Conservation (phyloP, 345 rosid species). For the Lumnitzera racemosa region DNA sequence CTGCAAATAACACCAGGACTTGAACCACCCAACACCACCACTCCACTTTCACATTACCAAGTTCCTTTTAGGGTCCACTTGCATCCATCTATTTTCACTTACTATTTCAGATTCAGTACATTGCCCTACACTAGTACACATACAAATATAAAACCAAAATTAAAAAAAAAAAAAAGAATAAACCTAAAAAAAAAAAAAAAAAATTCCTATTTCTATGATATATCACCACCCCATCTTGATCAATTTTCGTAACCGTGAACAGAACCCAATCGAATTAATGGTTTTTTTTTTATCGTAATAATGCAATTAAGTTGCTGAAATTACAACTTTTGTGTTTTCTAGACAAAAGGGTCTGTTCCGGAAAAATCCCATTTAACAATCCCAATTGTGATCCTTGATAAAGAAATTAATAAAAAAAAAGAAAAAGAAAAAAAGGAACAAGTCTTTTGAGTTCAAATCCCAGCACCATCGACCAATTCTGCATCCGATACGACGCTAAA, state of each 20-base stretch:
- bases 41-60: no score
- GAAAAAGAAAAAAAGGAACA: conserved; percentile 1
- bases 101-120: no score
- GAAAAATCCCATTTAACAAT: conserved; percentile 3
- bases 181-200: neutral
- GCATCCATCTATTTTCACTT: no score
- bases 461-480: conserved; percentile 5
- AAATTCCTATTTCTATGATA: neutral
- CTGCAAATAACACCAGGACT: no score
- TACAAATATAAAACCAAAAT: neutral
- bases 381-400: neutral
- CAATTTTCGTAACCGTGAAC: no score
- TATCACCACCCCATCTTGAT: neutral
- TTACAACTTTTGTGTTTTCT: no score
- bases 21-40: no score
- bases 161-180: neutral
- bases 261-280: no score
- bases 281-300: no score
- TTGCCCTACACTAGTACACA: conserved; percentile 6
- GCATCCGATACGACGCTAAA: conserved; percentile 42
- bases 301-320: no score
- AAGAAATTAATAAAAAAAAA: conserved; percentile 1
- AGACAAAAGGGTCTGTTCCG: neutral
- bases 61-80: no score
- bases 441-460: neutral